Conservation (phyloP, 441 rosid genomes). For the Sinapis alba region DNA sequence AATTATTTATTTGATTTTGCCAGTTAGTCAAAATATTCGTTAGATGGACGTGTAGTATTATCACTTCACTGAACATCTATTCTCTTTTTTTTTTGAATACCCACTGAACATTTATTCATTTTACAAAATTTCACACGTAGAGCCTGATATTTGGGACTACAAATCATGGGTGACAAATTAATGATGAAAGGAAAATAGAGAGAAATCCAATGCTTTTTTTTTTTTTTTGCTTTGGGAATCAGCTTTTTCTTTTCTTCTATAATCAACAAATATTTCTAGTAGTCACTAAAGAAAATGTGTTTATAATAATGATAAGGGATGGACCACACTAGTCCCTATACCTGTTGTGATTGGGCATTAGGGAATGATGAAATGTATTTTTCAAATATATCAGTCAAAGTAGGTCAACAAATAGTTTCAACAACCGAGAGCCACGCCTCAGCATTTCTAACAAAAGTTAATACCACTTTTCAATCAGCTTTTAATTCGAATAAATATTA, state of each 20-base stretch:
- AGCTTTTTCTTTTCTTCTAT: neutral
- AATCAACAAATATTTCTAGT: constrained; percentile 20
- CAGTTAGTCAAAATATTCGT: constrained; percentile 16
- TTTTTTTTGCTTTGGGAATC: constrained; percentile 33
- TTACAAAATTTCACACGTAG: neutral
- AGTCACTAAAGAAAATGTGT: constrained; percentile 22
- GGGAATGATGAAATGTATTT: constrained; percentile 36
- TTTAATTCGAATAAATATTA: constrained; percentile 20
- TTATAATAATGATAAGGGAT: constrained; percentile 32
- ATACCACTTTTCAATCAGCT: constrained; percentile 17
- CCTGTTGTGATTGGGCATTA: constrained; percentile 35
- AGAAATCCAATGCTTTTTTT: neutral
- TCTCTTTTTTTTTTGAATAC: too few species aligned
- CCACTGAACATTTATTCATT: neutral
- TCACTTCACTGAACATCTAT: neutral
- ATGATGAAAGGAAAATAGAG: constrained; percentile 36
- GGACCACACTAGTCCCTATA: constrained; percentile 39
- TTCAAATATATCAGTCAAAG: constrained; percentile 38
- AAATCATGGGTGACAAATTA: constrained; percentile 22
- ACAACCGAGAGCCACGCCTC: constrained; percentile 41
- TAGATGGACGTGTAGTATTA: constrained; percentile 6
- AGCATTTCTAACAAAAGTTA: constrained; percentile 12
- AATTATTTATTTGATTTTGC: constrained; percentile 9
- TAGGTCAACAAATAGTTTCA: constrained; percentile 38
- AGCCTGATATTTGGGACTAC: constrained; percentile 16